phyloP scores from a whole-genome alignment of 2,329 filamentous ascomycete genomes.

The Simplicillium sp. region DNA sequence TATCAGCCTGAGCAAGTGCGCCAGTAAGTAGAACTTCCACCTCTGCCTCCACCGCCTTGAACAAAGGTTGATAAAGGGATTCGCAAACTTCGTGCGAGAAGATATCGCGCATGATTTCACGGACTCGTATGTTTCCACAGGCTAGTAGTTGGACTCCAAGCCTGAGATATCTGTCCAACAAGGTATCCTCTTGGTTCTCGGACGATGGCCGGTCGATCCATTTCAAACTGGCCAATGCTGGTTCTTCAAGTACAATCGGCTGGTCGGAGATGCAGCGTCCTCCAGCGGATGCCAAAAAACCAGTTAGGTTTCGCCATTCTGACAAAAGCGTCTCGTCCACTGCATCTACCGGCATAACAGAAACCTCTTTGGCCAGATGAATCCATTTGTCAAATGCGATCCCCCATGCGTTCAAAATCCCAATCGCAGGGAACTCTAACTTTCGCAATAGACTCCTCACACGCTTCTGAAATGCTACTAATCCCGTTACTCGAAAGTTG shows the following conservation, averaged over 20 bases:
- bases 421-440: conserved; percentile 53
- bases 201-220: conserved; percentile 56
- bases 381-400: conserved; percentile 57
- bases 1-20: conserved; percentile 38
- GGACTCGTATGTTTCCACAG: conserved; percentile 52
- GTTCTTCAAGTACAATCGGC: conserved; percentile 46
- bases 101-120: conserved; percentile 58
- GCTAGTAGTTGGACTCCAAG: conserved; percentile 57
- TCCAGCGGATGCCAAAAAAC: conserved; percentile 57
- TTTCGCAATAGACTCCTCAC: conserved; percentile 48
- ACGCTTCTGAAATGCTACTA: conserved; percentile 62
- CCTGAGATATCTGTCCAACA: conserved; percentile 50
- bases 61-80: conserved; percentile 51
- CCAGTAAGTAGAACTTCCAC: conserved; percentile 54
- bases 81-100: conserved; percentile 56
- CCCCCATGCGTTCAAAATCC: conserved; percentile 61
- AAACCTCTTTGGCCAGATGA: conserved; percentile 53
- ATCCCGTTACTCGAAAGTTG: conserved; percentile 56
- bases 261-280: conserved; percentile 56
- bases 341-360: conserved; percentile 37
- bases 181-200: conserved; percentile 50
- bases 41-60: conserved; percentile 56
- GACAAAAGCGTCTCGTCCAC: conserved; percentile 47
- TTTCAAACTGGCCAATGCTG: conserved; percentile 42
- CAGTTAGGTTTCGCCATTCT: conserved; percentile 62